Conservation (phyloP, 2,329 filamentous ascomycete species). For the Microdochium paspali region DNA sequence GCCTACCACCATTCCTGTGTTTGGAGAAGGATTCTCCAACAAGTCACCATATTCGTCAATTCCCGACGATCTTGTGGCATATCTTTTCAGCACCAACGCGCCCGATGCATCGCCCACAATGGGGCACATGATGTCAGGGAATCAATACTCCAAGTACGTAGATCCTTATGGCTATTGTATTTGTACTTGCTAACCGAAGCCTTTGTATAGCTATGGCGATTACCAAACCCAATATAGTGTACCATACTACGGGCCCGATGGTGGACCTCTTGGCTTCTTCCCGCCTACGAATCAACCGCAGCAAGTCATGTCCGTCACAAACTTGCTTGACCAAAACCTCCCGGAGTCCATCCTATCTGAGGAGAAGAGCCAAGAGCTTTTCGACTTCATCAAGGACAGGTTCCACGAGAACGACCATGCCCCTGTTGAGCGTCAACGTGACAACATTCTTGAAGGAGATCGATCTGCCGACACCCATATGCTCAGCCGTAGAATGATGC, state of each 20-base stretch:
- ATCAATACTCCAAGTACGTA: constrained; percentile 38
- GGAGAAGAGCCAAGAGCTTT: constrained; percentile 74
- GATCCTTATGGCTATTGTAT: neutral
- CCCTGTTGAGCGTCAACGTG: constrained; percentile 64
- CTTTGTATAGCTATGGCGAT: constrained; percentile 38
- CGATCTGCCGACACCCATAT: constrained; percentile 54
- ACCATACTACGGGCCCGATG: constrained; percentile 39
- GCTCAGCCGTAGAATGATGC: constrained; percentile 89
- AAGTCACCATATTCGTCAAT: constrained; percentile 78
- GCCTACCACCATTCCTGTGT: constrained; percentile 67
- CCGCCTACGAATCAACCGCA: constrained; percentile 48
- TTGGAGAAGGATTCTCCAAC: constrained; percentile 71
- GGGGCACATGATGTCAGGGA: constrained; percentile 37
- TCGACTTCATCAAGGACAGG: constrained; percentile 69
- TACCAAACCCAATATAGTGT: constrained; percentile 37
- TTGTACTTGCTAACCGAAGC: constrained; percentile 6
- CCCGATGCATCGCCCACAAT: constrained; percentile 42
- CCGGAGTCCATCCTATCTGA: constrained; percentile 78
- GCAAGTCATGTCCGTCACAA: constrained; percentile 85
- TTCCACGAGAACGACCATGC: constrained; percentile 76
- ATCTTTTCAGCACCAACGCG: constrained; percentile 65
- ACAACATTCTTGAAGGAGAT: constrained; percentile 70
- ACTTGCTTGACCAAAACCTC: constrained; percentile 68
- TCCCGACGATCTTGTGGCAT: constrained; percentile 80
- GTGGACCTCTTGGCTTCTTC: constrained; percentile 42